Evolutionary conservation across 176 grass and related monocot species (phyloP), one percentile per base, ranked within the genome.

Genomic region (Carex littledalei): DNA sequence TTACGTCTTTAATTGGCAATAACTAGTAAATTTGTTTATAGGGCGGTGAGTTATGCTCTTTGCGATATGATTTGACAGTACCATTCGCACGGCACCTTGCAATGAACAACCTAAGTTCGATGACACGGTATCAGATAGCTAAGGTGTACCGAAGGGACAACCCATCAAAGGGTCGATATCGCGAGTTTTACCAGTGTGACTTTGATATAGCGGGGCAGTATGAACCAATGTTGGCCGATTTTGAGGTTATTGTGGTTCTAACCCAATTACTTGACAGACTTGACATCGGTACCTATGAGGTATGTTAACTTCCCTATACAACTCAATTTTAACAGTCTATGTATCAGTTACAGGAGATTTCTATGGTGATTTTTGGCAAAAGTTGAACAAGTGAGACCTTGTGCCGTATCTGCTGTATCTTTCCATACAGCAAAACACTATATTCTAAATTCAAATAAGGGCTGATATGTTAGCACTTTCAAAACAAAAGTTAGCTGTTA

Each of bases 141-240:
- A 99, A 99, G 89, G 97, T 99, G 78, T 99, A 99, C 86, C 89
- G 97, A 69, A 99, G 97, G 84, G 97, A 99, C 84, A 99, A 99
- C 58, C 93, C 97, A 54, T 95, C 93, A n/a, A 95, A 96, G 82
- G 97, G 97, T 85, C 91, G 97, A 56, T 99, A 91, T 55, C 88
- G 93, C 6, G 97, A 99, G 79, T 99, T 99, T 85, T 99, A 99
- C 84, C 97, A 96, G 60, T 99, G 97, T 55, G 97, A 96, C 57
- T 99, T 99, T 15, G 97, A 96, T 86, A 99, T 99, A 71, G 97
- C 97, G 63, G 93, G 93, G 60, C 80, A 89, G 21, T 96, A 92
- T 83, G 91, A 95, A 75, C 74, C 87, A 37, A 99, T 99, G 97
- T 91, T 94, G 79, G 91, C 97, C 0, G 97, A 99, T 87, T 99